Evolutionary conservation across 2,329 filamentous ascomycete genomes (phyloP).

Genomic region (Penicillium sp.): DNA sequence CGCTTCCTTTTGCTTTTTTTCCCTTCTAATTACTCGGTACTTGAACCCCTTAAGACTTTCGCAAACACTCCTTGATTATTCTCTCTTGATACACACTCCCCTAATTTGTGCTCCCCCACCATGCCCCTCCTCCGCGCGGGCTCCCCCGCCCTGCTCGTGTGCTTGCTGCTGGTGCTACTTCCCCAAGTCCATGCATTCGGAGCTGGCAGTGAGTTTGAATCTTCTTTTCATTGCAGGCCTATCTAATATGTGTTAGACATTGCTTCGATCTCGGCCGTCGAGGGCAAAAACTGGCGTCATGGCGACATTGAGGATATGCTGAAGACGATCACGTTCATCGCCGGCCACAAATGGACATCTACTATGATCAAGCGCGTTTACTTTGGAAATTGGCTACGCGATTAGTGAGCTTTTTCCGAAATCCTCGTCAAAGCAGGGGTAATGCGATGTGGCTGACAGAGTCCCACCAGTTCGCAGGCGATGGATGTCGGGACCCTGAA

Average conservation of each 20-base stretch:
- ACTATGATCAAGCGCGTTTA: constrained; percentile 79
- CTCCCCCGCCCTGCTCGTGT: constrained; percentile 44
- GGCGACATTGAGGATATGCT: constrained; percentile 81
- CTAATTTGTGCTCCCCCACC: constrained; percentile 14
- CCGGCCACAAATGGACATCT: constrained; percentile 83
- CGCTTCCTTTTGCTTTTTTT: constrained; percentile 14
- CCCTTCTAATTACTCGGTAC: neutral
- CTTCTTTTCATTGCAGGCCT: neutral
- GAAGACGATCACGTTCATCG: constrained; percentile 75
- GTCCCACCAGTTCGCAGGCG: constrained; percentile 67
- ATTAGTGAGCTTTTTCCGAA: constrained; percentile 61
- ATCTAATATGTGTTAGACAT: constrained; percentile 45
- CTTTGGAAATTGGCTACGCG: constrained; percentile 86
- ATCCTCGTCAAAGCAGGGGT: neutral
- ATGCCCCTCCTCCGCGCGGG: constrained; percentile 34
- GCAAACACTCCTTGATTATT: neutral
- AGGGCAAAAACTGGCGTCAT: constrained; percentile 61
- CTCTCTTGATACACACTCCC: neutral
- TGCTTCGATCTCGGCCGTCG: constrained; percentile 57
- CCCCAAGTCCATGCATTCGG: constrained; percentile 52
- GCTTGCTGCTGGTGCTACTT: constrained; percentile 46
- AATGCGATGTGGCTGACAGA: constrained; percentile 12
- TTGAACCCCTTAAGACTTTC: neutral
- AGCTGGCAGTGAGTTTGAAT: constrained; percentile 48
- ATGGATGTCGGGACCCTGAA: constrained; percentile 82